Base-by-base conservation (phyloP, 352 stramenopile species). In the Globisporangium paroecandrum region DNA sequence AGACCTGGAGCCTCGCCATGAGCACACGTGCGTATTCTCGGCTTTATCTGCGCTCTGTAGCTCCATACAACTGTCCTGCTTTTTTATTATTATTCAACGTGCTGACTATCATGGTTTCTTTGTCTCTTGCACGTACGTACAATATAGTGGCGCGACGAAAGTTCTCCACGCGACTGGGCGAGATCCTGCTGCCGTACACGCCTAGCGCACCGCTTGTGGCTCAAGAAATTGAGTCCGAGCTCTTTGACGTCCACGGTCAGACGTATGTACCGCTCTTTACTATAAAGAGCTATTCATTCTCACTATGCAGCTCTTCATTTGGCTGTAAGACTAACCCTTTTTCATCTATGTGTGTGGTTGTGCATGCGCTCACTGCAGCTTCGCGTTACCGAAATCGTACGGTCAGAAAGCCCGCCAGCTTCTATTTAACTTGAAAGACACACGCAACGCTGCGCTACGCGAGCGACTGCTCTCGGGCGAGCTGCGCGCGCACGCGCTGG, bases 401-500 rank as follows among this genome's bases (percentile, higher is more conserved):
- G 83, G 77, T 2, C 84, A 94, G 63, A 93, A 93, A 68, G 87
- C 85, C 32, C 77, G 87, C 29, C 86, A 89, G 59, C 75, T 95
- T 43, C 64, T 93, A 56, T 95, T 95, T 75, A 95, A 95, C 61
- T 69, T 95, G 13, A 90, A 90, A 38, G 85, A 95, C 74, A 69
- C 66, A 9, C 83, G 84, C 32, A 94, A 95, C 62, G 68, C 78
- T 0, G 70, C 81, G 15, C 72, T 95, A 12, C 84, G 87, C 61
- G 76, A 88, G 56, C 83, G 87, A 6, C 68, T 95, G 43, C 71
- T 94, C 32, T 87, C 81, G 0, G 84, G 85, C 8, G 75, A 90
- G 27, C 69, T 94, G 20, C 53, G 69, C 0, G 76, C 82, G 20
- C 64, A 77, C 58, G 77, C 69, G 57, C 73, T 94, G 25, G 87